Base-by-base conservation (phyloP, 2,329 filamentous ascomycete species). In the Keithomyces neogunnii region DNA sequence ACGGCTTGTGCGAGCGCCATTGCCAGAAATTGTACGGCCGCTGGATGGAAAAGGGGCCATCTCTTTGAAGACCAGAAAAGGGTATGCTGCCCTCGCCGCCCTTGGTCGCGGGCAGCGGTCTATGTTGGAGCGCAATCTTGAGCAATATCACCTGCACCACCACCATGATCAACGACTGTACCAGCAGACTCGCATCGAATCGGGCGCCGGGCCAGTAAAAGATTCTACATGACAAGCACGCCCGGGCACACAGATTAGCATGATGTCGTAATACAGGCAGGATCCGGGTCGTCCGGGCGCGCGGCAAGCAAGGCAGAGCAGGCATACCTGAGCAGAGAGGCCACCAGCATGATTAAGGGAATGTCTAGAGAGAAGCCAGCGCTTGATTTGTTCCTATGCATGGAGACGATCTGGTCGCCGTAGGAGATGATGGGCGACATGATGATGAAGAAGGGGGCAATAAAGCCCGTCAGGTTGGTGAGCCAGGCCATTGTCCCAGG, bases 1-100 rank as follows among this genome's bases (percentile, higher is more conserved):
- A 85, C 71, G 86, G 86, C 60, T 82, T 83, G 5, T 82, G 76
- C 26, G 80, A 81, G 51, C 82, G 77, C 88, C 88, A 92, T 67
- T 88, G 86, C 88, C 88, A 92, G 66, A 92, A 92, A 61, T 83
- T 79, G 63, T 84, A 91, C 1, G 88, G 88, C 29, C 88, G 74
- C 54, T 73, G 74, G n/a, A 61, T 61, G 8, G 61, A 60, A 53
- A 63, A 63, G 5, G 61, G 29, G 8, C 64, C 69, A 55, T 74
- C 70, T 39, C 73, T 65, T 6, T 71, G 62, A 4, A 52, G 47
- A 28, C 76, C 78, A 2, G 78, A 73, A 64, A 91, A 90, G 10
- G 88, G 87, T 28, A 73, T 56, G 3, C 76, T 73, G 5, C 77
- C 73, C 48, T 83, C 81, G 51, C 81, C 81, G 39, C 81, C 81